Evolutionary conservation across 1,284 basidiomycete species (phyloP).

Genomic region (Ceratobasidium sp.): DNA sequence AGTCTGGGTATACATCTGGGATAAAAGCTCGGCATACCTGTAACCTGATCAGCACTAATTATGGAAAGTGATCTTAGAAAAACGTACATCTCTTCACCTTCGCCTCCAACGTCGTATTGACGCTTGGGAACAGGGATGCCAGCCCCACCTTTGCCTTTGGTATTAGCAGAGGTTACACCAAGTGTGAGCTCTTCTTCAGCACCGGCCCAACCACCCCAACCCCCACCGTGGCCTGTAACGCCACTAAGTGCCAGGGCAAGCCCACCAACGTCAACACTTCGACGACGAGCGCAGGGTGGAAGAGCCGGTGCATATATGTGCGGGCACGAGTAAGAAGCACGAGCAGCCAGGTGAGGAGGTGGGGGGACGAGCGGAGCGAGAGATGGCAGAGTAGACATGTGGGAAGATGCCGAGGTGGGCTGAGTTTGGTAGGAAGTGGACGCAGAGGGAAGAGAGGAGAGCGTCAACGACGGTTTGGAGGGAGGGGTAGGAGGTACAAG

Average conservation of each 20-base stretch:
- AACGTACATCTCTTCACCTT: slow-evolving; percentile 21
- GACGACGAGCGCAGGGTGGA: slow-evolving; percentile 59
- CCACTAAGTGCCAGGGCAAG: slow-evolving; percentile 80
- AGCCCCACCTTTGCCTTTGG: slow-evolving; percentile 31
- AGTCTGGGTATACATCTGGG: slow-evolving; percentile 85
- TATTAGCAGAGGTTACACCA: slow-evolving; percentile 45
- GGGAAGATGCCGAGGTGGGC: slow-evolving; percentile 31
- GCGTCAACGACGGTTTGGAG: slow-evolving; percentile 23
- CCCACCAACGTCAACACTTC: slow-evolving; percentile 88
- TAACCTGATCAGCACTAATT: slow-evolving; percentile 23
- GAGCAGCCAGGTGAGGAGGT: slow-evolving; percentile 33
- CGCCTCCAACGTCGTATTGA: not conserved
- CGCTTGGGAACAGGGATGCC: not conserved
- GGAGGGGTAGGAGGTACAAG: not conserved
- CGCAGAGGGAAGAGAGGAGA: slow-evolving; percentile 43
- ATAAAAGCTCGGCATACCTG: slow-evolving; percentile 81
- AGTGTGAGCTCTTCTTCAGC: slow-evolving; percentile 65
- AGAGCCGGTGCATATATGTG: slow-evolving; percentile 46
- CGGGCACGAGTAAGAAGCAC: slow-evolving; percentile 39
- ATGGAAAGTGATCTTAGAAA: slow-evolving; percentile 8
- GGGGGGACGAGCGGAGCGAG: slow-evolving; percentile 45
- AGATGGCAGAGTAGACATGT: slow-evolving; percentile 40
- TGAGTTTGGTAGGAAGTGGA: slow-evolving; percentile 35
- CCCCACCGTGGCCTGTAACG: slow-evolving; percentile 61
- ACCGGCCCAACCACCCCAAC: slow-evolving; percentile 78